Conservation (phyloP, 768 basidiomycete species). For the Neoboletus subvelutipes region DNA sequence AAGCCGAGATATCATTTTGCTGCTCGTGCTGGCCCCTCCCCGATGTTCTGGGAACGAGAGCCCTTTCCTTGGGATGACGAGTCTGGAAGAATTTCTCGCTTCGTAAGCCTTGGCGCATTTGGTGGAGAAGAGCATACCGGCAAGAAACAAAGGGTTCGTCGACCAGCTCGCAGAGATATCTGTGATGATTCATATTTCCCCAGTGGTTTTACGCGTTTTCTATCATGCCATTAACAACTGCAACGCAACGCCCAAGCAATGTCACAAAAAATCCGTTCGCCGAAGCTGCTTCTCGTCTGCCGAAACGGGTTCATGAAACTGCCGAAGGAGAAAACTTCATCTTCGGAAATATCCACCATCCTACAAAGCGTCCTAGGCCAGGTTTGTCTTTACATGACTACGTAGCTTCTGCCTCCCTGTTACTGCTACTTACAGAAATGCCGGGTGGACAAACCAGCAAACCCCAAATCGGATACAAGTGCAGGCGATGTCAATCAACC, state of each 20-base stretch:
- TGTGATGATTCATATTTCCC: conserved; percentile 7
- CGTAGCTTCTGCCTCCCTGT: not conserved
- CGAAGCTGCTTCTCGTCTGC: conserved; percentile 35
- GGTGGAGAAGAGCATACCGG: conserved; percentile 56
- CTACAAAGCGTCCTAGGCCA: conserved; percentile 55
- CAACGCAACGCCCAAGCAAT: conserved; percentile 53
- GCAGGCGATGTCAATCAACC: conserved; percentile 70
- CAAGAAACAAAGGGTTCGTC: conserved; percentile 83
- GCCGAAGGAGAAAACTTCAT: conserved; percentile 61
- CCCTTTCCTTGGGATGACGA: conserved; percentile 85
- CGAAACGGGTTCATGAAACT: conserved; percentile 55
- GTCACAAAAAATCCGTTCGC: conserved; percentile 71
- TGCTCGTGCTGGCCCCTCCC: conserved; percentile 56
- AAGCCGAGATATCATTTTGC: conserved; percentile 91
- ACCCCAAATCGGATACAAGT: conserved; percentile 73
- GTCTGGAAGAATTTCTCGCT: conserved; percentile 60
- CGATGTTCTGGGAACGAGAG: conserved; percentile 93
- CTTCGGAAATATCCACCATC: conserved; percentile 61
- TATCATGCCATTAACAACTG: conserved; percentile 56
- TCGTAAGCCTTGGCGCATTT: conserved; percentile 87
- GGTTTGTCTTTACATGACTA: conserved; percentile 38
- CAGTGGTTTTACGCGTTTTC: conserved; percentile 99
- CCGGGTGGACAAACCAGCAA: conserved; percentile 47
- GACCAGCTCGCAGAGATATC: not conserved
- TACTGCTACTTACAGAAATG: conserved; percentile 9